Conservation (phyloP, 495 filamentous ascomycete species). For the Penicillium mononematosum region DNA sequence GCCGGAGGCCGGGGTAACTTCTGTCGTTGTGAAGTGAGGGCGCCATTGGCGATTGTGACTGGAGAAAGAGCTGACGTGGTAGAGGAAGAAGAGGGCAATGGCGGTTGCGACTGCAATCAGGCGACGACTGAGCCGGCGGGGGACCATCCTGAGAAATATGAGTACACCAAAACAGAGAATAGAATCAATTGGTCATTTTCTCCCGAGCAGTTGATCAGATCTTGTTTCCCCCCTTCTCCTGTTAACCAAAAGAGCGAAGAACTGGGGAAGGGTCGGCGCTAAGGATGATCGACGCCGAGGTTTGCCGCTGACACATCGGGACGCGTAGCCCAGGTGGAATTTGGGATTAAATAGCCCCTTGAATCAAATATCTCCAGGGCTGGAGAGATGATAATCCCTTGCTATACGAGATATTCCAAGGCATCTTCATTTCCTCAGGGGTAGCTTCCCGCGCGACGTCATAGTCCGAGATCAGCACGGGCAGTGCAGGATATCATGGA, state of each 20-base stretch:
- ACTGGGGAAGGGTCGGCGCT: conserved; percentile 12
- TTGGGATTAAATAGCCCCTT: conserved; percentile 3
- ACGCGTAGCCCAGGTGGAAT: conserved; percentile 10
- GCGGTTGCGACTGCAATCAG: conserved; percentile 28
- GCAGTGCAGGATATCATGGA: neutral
- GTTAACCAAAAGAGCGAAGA: neutral
- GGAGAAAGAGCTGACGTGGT: conserved; percentile 33
- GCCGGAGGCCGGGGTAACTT: conserved; percentile 10
- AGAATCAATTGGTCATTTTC: conserved; percentile 22
- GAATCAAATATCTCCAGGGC: neutral
- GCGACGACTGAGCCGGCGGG: conserved; percentile 33
- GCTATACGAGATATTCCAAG: neutral
- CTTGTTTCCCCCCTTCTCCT: conserved; percentile 8
- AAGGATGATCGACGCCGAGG: conserved; percentile 9
- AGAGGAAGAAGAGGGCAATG: conserved; percentile 33
- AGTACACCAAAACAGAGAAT: neutral
- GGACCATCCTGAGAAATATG: conserved; percentile 26
- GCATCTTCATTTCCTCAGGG: neutral
- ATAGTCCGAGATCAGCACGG: neutral
- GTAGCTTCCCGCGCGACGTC: neutral
- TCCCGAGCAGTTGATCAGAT: neutral
- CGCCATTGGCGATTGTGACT: conserved; percentile 5
- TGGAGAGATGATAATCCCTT: neutral
- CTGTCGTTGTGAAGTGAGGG: conserved; percentile 11
- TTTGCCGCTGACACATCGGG: conserved; percentile 10